These are phyloP conservation scores for Clarkia xantiana DNA, from an alignment of 345 rosid species.

Conservation along the genomic window DNA sequence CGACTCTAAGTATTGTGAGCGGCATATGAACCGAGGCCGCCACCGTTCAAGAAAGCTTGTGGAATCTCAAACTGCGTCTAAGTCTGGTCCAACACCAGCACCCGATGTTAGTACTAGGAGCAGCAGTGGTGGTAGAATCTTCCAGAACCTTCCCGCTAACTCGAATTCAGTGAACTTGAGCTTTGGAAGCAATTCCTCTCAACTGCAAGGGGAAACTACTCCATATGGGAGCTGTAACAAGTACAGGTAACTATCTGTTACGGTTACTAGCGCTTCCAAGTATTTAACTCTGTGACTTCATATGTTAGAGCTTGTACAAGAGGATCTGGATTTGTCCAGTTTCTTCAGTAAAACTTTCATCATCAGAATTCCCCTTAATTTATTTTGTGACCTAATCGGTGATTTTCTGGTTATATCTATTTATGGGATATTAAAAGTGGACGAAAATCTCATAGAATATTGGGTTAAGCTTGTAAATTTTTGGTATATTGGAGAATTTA, in stretches of 20 bases:
- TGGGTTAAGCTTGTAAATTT: too few relatives aligned
- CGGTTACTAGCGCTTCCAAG: too few relatives aligned
- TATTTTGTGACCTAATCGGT: too few relatives aligned
- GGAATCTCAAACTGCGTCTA: neutral
- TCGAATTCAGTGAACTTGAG: neutral
- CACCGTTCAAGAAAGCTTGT: slow-evolving; percentile 55
- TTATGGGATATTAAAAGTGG: too few relatives aligned
- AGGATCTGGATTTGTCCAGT: too few relatives aligned
- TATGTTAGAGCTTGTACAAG: too few relatives aligned
- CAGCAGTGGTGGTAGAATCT: neutral
- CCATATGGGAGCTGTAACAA: slow-evolving; percentile 1
- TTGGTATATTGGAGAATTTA: too few relatives aligned
- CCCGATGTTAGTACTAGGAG: neutral
- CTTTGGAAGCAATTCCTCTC: neutral
- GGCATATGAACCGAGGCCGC: slow-evolving; percentile 41
- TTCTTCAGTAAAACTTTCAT: too few relatives aligned
- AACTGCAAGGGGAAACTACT: neutral
- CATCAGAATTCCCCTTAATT: too few relatives aligned
- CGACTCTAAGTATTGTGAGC: slow-evolving; percentile 45
- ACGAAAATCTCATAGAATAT: too few relatives aligned
- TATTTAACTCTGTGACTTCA: too few relatives aligned
- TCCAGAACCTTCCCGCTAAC: neutral
- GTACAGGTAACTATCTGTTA: neutral
- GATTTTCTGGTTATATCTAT: too few relatives aligned
- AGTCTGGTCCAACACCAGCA: neutral